Evolutionary conservation across 1,284 basidiomycete genomes (phyloP), one percentile per base, ranked within the genome.

Genomic region (Trametes sp.): DNA sequence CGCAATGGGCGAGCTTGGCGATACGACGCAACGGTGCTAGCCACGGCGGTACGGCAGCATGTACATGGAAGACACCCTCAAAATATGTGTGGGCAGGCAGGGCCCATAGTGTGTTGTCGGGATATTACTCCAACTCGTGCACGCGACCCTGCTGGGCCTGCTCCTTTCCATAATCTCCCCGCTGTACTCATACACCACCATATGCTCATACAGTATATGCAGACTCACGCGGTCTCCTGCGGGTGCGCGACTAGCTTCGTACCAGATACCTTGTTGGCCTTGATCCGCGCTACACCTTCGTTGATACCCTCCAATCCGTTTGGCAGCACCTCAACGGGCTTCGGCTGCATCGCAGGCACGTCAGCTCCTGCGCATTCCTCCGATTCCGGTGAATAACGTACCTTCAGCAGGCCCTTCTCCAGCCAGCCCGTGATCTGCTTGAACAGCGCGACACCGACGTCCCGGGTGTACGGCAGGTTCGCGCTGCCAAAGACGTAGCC

Each of bases 211-310:
- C 31, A 11, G 31, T 11, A 33, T n/a, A n/a, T n/a, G 31, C 31
- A 11, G 5, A 11, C 31, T 33, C 21, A 57, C 14, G 45, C 21
- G 21, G 78, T 83, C 64, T 87, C 82, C 52, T 80, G 78, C 3
- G 84, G 84, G 48, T 71, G 78, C 2, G 67, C 81, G 16, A 87
- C 76, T 8, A 88, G 72, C 68, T 88, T 87, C 24, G 72, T 69
- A 1, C 78, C 84, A 28, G 82, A 85, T 16, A 87, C 77, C 59
- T 79, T 61, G 9, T 78, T 73, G 5, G 72, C 66, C 67, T 75
- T 72, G 70, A 87, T 53, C 56, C 76, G 74, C 29, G 78, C 73
- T 54, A 87, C 66, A 0, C 82, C 86, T 6, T 63, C 76, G 0
- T 67, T 53, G 13, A 87, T 80, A 3, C 81, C 84, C 1, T 66